Conservation (phyloP, 192 early-diverging fungal genomes). For the Spizellomyces punctatus region DNA sequence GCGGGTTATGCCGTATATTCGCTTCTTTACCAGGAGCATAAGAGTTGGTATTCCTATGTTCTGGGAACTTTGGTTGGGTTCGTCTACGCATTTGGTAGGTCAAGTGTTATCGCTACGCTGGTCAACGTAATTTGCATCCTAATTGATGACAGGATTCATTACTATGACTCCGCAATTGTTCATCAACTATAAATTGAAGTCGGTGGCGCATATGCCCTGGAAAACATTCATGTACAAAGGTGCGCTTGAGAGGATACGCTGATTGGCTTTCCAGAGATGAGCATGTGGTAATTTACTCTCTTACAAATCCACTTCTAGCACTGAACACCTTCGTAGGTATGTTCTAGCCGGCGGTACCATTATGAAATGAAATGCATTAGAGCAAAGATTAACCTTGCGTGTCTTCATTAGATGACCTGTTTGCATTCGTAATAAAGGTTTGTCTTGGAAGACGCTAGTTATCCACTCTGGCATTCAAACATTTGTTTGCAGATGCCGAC, state of each 20-base stretch:
- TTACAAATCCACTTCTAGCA: slow-evolving; percentile 20
- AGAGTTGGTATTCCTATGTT: slow-evolving; percentile 91
- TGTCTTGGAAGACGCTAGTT: slow-evolving; percentile 11
- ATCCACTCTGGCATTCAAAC: not conserved
- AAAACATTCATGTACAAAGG: slow-evolving; percentile 91
- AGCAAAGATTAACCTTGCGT: slow-evolving; percentile 27
- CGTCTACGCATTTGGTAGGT: slow-evolving; percentile 81
- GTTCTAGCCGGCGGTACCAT: not conserved
- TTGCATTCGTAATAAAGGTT: slow-evolving; percentile 86
- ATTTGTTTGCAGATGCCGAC: slow-evolving; percentile 68
- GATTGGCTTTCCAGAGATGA: not conserved
- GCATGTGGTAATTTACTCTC: not conserved
- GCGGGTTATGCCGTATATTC: slow-evolving; percentile 82
- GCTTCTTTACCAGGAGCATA: slow-evolving; percentile 81
- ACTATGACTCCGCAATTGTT: slow-evolving; percentile 86
- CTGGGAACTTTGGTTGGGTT: slow-evolving; percentile 84
- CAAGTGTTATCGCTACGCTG: not conserved
- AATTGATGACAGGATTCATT: slow-evolving; percentile 50
- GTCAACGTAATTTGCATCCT: not conserved
- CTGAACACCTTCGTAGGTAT: slow-evolving; percentile 60
- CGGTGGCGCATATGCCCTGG: slow-evolving; percentile 93
- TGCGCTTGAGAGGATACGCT: not conserved
- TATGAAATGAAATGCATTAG: not conserved
- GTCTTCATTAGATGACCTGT: slow-evolving; percentile 81
- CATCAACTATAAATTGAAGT: slow-evolving; percentile 85